Percentiles rank a stretch among this genome's conserved stretches.
phyloP scores from a whole-genome alignment of 768 basidiomycete genomes.

The Tylopilus subfusipes region DNA sequence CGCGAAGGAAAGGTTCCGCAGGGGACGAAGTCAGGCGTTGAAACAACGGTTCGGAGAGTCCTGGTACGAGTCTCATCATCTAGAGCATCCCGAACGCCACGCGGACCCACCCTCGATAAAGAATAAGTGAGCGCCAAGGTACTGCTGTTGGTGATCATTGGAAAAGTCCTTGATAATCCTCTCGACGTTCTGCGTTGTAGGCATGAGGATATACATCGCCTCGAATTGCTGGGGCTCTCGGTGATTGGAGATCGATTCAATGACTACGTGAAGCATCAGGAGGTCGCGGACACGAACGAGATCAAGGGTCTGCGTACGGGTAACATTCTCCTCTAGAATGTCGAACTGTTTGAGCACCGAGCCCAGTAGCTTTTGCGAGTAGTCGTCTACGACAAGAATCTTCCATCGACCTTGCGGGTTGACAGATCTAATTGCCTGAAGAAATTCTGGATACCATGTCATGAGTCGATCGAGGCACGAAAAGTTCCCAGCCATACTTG shows the following conservation, averaged over 20 bases:
- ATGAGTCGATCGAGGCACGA: background rate
- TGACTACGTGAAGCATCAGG: conserved; percentile 50
- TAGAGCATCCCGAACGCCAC: background rate
- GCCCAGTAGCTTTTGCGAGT: conserved; percentile 78
- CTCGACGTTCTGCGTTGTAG: conserved; percentile 91
- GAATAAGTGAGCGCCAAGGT: conserved; percentile 85
- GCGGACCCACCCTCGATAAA: conserved; percentile 77
- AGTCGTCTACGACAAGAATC: conserved; percentile 93
- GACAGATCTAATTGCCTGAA: conserved; percentile 83
- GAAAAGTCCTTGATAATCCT: conserved; percentile 85
- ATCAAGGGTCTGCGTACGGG: conserved; percentile 54
- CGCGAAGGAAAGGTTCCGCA: conserved; percentile 73
- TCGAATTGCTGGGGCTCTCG: conserved; percentile 87
- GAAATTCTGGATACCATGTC: conserved; percentile 55
- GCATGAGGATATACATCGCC: conserved; percentile 92
- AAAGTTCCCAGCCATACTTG: conserved; percentile 35
- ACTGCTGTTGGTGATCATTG: conserved; percentile 56
- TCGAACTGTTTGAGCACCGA: conserved; percentile 91
- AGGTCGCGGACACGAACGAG: background rate
- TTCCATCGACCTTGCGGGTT: conserved; percentile 91
- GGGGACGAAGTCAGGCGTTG: conserved; percentile 69
- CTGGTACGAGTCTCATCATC: conserved; percentile 38
- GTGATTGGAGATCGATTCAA: conserved; percentile 82
- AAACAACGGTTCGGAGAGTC: conserved; percentile 74
- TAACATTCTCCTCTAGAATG: conserved; percentile 93